phyloP scores from a whole-genome alignment of 441 rosid genomes.

The Adansonia rubrostipa region DNA sequence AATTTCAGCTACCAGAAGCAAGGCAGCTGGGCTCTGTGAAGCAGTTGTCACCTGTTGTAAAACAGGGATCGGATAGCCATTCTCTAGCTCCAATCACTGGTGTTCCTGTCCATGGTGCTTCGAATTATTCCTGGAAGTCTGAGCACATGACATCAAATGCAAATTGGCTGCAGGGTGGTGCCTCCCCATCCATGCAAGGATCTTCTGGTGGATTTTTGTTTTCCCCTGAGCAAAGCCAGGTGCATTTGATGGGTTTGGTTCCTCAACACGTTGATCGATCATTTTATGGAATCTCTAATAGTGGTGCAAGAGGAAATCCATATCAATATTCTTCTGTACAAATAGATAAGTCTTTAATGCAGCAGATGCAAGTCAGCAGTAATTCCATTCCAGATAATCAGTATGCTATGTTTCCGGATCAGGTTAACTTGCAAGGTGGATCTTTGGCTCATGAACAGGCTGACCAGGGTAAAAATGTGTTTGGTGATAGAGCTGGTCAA shows the following conservation, averaged over 20 bases:
- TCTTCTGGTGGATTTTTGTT: slow-evolving; percentile 58
- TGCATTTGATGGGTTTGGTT: slow-evolving; percentile 49
- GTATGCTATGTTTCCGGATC: slow-evolving; percentile 46
- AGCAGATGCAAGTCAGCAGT: slow-evolving; percentile 52
- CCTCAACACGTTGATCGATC: slow-evolving; percentile 75
- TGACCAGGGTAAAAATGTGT: slow-evolving; percentile 45
- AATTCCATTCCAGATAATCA: slow-evolving; percentile 58
- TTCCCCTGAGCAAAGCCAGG: slow-evolving; percentile 66
- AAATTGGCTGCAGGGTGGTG: slow-evolving; percentile 64
- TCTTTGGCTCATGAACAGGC: slow-evolving; percentile 50
- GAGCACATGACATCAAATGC: slow-evolving; percentile 54
- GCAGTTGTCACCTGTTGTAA: slow-evolving; percentile 53
- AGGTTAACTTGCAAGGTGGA: slow-evolving; percentile 50
- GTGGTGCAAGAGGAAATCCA: slow-evolving; percentile 52
- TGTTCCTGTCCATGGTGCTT: slow-evolving; percentile 62
- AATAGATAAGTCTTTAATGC: slow-evolving; percentile 52
- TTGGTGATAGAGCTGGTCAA: slow-evolving; percentile 48
- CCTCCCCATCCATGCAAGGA: slow-evolving; percentile 56
- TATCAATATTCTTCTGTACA: slow-evolving; percentile 50
- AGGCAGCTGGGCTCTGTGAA: slow-evolving; percentile 55
- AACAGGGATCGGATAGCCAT: slow-evolving; percentile 47
- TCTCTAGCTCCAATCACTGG: slow-evolving; percentile 61
- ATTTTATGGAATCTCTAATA: slow-evolving; percentile 60
- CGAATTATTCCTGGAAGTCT: slow-evolving; percentile 65
- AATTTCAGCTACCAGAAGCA: slow-evolving; percentile 52